Percentiles rank a stretch among this genome's conserved stretches.
phyloP scores from a whole-genome alignment of 176 grass and related monocot species.

The Typha latifolia region DNA sequence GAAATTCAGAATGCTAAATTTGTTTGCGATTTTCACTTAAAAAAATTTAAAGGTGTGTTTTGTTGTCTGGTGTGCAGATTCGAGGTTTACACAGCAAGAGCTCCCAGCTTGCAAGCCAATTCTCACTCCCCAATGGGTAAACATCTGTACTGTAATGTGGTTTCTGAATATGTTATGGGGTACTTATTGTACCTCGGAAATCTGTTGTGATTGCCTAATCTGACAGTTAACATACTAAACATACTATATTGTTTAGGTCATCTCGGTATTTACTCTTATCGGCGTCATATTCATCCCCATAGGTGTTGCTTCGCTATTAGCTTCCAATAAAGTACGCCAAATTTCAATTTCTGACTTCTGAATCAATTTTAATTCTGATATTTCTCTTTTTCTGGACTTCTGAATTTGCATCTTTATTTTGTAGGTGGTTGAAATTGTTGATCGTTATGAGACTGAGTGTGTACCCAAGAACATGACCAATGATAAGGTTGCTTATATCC shows the following conservation, averaged over 20 bases:
- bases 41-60: background rate
- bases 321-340: slow-evolving; percentile 21
- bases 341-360: background rate
- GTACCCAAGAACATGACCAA: slow-evolving; percentile 40
- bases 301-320: slow-evolving; percentile 13
- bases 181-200: background rate
- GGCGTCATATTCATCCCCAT: slow-evolving; percentile 20
- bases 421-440: slow-evolving; percentile 52
- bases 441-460: slow-evolving; percentile 54
- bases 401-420: background rate
- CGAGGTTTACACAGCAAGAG: slow-evolving; percentile 28
- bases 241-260: slow-evolving; percentile 11
- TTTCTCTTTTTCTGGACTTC: slow-evolving; percentile 1
- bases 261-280: slow-evolving; percentile 20
- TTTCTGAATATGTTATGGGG: too few relatives aligned
- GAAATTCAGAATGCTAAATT: background rate
- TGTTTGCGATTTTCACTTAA: background rate
- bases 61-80: slow-evolving; percentile 16
- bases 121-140: slow-evolving; percentile 21
- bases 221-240: background rate
- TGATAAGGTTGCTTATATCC: slow-evolving; percentile 51
- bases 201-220: background rate
- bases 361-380: background rate
- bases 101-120: slow-evolving; percentile 31
- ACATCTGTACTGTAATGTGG: background rate